Evolutionary conservation across 2,329 filamentous ascomycete species (phyloP).

Genomic region (Dothiorella sarmentorum): DNA sequence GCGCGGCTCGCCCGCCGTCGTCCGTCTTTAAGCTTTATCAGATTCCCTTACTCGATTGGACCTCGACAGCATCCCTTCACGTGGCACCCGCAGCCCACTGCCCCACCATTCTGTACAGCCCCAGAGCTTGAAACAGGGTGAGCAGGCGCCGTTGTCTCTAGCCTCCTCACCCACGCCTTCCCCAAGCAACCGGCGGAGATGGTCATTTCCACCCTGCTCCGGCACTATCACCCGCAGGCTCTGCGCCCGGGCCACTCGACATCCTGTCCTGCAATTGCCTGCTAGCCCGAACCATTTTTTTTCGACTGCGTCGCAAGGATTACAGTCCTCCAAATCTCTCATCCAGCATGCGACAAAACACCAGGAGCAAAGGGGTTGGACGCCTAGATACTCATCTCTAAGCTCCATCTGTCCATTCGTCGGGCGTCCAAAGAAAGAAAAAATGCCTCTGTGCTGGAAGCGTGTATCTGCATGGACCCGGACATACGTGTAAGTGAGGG

Average conservation of each 20-base stretch:
- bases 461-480: background rate
- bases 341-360: slow-evolving; percentile 5
- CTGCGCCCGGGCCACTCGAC: background rate
- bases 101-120: background rate
- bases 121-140: slow-evolving; percentile 7
- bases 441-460: slow-evolving; percentile 2
- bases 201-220: slow-evolving; percentile 1
- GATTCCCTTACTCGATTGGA: slow-evolving; percentile 13
- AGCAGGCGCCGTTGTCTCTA: background rate
- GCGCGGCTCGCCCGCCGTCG: slow-evolving; percentile 1
- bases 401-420: background rate
- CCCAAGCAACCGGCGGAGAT: slow-evolving; percentile 3
- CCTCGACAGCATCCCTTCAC: background rate
- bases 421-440: background rate
- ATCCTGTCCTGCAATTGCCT: background rate
- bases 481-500: background rate
- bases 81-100: background rate
- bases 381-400: background rate
- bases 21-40: slow-evolving; percentile 7
- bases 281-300: slow-evolving; percentile 5
- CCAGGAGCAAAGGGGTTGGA: slow-evolving; percentile 14
- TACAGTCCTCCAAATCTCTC: slow-evolving; percentile 11
- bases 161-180: background rate
- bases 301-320: background rate
- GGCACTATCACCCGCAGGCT: background rate